phyloP scores from a whole-genome alignment of 352 stramenopile genomes.

The Globisporangium radiosum region DNA sequence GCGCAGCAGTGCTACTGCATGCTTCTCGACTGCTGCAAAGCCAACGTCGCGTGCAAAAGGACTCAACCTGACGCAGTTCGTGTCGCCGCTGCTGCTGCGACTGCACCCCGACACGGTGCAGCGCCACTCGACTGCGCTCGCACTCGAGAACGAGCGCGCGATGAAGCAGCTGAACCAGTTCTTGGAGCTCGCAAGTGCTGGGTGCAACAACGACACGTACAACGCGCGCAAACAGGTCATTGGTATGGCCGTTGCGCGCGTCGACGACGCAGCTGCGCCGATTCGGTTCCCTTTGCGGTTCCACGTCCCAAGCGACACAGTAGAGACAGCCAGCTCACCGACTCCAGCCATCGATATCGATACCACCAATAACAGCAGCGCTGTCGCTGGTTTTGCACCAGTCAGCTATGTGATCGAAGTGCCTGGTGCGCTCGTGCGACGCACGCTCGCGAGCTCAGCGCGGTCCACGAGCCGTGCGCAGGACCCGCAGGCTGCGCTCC shows the following conservation, averaged over 20 bases:
- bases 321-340: slow-evolving; percentile 1
- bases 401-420: slow-evolving; percentile 49
- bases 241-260: slow-evolving; percentile 18
- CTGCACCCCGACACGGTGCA: slow-evolving; percentile 67
- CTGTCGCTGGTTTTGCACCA: background rate
- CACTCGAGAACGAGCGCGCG: slow-evolving; percentile 55
- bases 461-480: slow-evolving; percentile 10
- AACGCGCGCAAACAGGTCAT: slow-evolving; percentile 46
- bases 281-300: slow-evolving; percentile 54
- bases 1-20: background rate
- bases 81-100: slow-evolving; percentile 60
- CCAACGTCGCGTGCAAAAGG: background rate
- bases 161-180: slow-evolving; percentile 81
- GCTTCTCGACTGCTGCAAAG: slow-evolving; percentile 4
- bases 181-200: slow-evolving; percentile 48
- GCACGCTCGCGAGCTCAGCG: slow-evolving; percentile 39
- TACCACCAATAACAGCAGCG: too few relatives aligned
- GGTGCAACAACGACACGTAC: slow-evolving; percentile 68
- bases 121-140: slow-evolving; percentile 30
- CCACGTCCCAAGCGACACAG: slow-evolving; percentile 27
- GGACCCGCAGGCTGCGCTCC: slow-evolving; percentile 26
- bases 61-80: slow-evolving; percentile 55
- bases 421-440: slow-evolving; percentile 37
- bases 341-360: background rate
- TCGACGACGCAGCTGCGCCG: slow-evolving; percentile 16